These are phyloP conservation scores for Penicillium capsulatum DNA, from an alignment of 2,329 filamentous ascomycete species.

Conservation along the genomic window DNA sequence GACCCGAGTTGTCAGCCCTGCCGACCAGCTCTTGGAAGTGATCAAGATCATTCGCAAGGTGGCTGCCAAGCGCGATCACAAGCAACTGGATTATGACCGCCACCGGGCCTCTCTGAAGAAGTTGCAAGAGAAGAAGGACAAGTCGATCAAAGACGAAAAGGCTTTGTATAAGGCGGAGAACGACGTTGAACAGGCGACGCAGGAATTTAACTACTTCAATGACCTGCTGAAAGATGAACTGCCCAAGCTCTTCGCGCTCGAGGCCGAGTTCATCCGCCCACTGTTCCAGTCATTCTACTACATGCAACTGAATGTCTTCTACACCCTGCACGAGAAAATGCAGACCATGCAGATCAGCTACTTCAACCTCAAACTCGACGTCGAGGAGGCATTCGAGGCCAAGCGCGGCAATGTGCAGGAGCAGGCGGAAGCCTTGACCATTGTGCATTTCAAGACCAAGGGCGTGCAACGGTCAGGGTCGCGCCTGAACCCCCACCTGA, in stretches of 20 bases:
- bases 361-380: constrained; percentile 85
- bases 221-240: constrained; percentile 93
- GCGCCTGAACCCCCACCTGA: constrained; percentile 27
- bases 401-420: constrained; percentile 89
- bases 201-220: constrained; percentile 98
- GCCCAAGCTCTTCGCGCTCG: constrained; percentile 82
- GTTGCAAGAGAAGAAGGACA: constrained; percentile 95
- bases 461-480: constrained; percentile 51
- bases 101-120: constrained; percentile 82
- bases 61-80: constrained; percentile 86
- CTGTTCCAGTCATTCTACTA: constrained; percentile 99
- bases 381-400: constrained; percentile 83
- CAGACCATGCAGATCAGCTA: constrained; percentile 96
- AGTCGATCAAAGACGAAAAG: constrained; percentile 93
- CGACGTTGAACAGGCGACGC: constrained; percentile 83
- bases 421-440: constrained; percentile 76
- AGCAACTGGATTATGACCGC: constrained; percentile 93
- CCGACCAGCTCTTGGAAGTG: constrained; percentile 87
- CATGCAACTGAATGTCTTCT: constrained; percentile 99
- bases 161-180: constrained; percentile 92
- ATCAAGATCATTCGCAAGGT: constrained; percentile 94
- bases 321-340: constrained; percentile 97
- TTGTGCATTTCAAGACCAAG: constrained; percentile 87
- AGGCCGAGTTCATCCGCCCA: constrained; percentile 91
- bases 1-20: constrained; percentile 80